Evolutionary conservation across 495 filamentous ascomycete species (phyloP), one percentile per base, ranked within the genome.

Genomic region (Talaromyces proteolyticus): DNA sequence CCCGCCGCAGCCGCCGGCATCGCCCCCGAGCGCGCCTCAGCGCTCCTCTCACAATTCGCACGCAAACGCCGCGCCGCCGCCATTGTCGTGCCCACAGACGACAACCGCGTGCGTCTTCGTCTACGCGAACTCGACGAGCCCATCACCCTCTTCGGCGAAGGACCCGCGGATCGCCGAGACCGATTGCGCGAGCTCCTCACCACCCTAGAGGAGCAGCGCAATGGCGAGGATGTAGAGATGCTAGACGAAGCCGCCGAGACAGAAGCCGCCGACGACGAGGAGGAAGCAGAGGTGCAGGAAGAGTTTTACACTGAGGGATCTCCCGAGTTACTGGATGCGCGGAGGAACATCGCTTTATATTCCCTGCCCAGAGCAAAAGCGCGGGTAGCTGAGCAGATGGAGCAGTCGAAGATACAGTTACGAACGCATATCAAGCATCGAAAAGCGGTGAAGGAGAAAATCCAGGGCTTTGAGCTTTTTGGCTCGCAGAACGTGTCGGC

Each of bases 101-200:
- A 99, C 73, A 86, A 77, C 22, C 82, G 86, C 54, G 91, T 99
- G 29, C 86, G 90, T 36, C 70, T 79, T 20, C 82, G 82, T 29
- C 71, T 97, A 46, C 85, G 94, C 57, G 85, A 91, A 56, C 74
- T 96, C 29, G 88, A 87, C 10, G 85, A 99, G 62, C 94, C 93
- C 2, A 85, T 97, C 49, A 99, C 94, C 4, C 76, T 97, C 0
- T 99, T 99, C 57, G 93, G 89, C 40, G 93, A 99, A 74, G 91
- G 89, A 5, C 86, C 86, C 0, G 82, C 74, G 5, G 92, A 97
- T 56, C 75, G 93, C 50, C 78, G 93, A 69, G 93, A 96, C 53
- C 80, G 93, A 49, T 62, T 99, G 52, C 82, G 93, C 57, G 86
- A 89, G 61, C 70, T 97, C 0, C 72, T 97, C 37, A 84, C 85